Conservation (phyloP, 2,329 filamentous ascomycete species). For the Diaporthe sp. region DNA sequence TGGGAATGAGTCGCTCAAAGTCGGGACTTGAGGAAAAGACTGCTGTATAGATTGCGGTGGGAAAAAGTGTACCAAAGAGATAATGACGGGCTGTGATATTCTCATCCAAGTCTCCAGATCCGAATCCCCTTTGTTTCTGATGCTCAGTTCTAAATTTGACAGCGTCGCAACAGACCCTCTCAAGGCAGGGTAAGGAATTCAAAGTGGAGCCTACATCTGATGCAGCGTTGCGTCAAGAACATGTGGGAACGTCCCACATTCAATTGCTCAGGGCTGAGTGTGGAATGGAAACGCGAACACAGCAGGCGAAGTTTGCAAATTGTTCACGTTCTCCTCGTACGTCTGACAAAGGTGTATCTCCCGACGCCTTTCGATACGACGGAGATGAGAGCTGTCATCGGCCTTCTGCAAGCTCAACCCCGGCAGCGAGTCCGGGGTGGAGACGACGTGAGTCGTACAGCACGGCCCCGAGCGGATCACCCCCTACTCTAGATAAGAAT, state of each 20-base stretch:
- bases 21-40: background rate
- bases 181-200: background rate
- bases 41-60: background rate
- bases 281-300: background rate
- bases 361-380: background rate
- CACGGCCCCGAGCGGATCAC: slow-evolving; percentile 5
- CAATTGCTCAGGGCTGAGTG: background rate
- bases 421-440: background rate
- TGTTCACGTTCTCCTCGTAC: background rate
- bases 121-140: background rate
- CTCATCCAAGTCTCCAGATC: background rate
- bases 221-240: background rate
- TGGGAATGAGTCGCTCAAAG: background rate
- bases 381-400: background rate
- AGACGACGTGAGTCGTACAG: slow-evolving; percentile 18
- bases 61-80: background rate
- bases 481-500: slow-evolving; percentile 12
- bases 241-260: slow-evolving; percentile 16
- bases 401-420: background rate
- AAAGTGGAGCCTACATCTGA: background rate
- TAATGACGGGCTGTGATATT: background rate
- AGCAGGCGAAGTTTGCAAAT: background rate
- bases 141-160: background rate
- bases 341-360: background rate
- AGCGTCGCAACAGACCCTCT: slow-evolving; percentile 18